Evolutionary conservation across 2,329 filamentous ascomycete species (phyloP).

Genomic region (Cyphellophora europaea): DNA sequence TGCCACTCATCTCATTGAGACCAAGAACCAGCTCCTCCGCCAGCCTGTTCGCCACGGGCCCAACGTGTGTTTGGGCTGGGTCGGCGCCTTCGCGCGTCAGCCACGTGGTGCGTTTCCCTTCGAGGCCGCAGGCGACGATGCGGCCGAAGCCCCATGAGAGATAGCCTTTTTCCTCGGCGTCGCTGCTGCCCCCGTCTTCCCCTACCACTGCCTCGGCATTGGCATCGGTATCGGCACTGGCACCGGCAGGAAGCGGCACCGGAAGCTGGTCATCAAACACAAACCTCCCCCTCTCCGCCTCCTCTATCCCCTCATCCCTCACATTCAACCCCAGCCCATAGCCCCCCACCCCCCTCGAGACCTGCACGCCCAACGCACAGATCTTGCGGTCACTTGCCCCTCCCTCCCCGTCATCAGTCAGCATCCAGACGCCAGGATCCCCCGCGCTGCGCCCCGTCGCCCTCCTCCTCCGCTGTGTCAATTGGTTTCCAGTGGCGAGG

Average conservation of each 20-base stretch:
- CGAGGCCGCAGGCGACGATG: constrained; percentile 84
- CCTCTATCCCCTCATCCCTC: constrained; percentile 42
- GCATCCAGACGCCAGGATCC: constrained; percentile 79
- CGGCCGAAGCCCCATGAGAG: constrained; percentile 53
- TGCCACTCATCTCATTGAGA: constrained; percentile 24
- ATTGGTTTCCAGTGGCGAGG: too few species aligned
- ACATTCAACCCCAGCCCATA: constrained; percentile 67
- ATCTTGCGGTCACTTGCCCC: constrained; percentile 57
- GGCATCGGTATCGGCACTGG: not conserved
- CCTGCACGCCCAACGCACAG: constrained; percentile 83
- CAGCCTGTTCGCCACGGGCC: constrained; percentile 27
- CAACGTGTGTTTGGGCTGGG: constrained; percentile 7
- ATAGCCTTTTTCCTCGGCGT: constrained; percentile 9
- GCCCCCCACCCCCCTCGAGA: constrained; percentile 71
- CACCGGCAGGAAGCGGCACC: constrained; percentile 7
- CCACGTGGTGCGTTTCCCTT: constrained; percentile 70
- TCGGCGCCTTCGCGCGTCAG: constrained; percentile 45
- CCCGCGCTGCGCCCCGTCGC: constrained; percentile 45
- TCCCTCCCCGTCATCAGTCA: constrained; percentile 6
- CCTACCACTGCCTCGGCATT: not conserved
- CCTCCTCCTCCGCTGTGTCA: too few species aligned
- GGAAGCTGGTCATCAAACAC: constrained; percentile 1
- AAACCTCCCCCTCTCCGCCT: constrained; percentile 48
- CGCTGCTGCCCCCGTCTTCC: constrained; percentile 5
- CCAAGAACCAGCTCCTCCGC: constrained; percentile 22